Conservation (phyloP, 169 alveolate species). For the Pseudocohnilembus persalinus region DNA sequence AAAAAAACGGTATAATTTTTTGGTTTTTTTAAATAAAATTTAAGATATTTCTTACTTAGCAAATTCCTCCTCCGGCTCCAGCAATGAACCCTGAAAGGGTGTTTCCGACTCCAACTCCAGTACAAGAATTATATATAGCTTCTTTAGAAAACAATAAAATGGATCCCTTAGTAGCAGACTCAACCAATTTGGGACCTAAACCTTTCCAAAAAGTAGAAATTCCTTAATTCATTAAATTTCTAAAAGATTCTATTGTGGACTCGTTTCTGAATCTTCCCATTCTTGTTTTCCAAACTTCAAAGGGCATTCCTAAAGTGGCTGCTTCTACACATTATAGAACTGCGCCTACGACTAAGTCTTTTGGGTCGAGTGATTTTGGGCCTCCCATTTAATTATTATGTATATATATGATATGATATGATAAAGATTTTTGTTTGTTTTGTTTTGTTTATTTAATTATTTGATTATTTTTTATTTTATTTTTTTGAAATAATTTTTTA, state of each 20-base stretch:
- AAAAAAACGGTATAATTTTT: too few species aligned
- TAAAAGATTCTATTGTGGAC: conserved; percentile 56
- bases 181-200: conserved; percentile 60
- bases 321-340: conserved; percentile 71
- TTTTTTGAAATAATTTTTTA: too few species aligned
- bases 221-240: conserved; percentile 54
- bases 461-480: neutral
- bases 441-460: too few species aligned
- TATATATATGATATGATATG: too few species aligned
- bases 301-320: conserved; percentile 78
- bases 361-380: too few species aligned
- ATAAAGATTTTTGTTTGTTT: too few species aligned
- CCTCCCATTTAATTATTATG: too few species aligned
- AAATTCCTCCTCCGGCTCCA: conserved; percentile 75
- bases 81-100: conserved; percentile 68
- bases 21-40: neutral
- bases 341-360: conserved; percentile 48
- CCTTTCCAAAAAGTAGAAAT: conserved; percentile 72
- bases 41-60: neutral
- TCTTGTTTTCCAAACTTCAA: conserved; percentile 79
- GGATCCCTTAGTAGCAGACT: conserved; percentile 69
- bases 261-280: conserved; percentile 74
- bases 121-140: conserved; percentile 26
- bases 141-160: conserved; percentile 69
- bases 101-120: conserved; percentile 25